Evolutionary conservation across 805 yeast species (phyloP).

Genomic region (Saccharomycopsis sp.): DNA sequence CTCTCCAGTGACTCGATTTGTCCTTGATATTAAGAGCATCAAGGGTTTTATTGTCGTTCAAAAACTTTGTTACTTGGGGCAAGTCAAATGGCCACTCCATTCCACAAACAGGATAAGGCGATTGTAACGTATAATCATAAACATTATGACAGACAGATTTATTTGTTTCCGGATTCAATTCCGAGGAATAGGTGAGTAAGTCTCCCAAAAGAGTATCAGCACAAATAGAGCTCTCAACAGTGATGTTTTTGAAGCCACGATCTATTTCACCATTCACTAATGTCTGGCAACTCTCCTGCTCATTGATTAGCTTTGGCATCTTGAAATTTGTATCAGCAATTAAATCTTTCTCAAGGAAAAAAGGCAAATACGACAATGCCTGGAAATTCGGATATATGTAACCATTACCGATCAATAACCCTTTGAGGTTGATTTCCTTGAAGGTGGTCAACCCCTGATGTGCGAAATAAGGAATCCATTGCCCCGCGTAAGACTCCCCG

Average conservation of each 20-base stretch:
- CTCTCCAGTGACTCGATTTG: conserved; percentile 42
- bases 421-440: conserved; percentile 37
- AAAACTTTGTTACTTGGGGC: conserved; percentile 41
- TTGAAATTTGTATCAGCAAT: conserved; percentile 27
- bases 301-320: background rate
- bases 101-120: conserved; percentile 65
- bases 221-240: background rate
- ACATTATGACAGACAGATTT: conserved; percentile 35
- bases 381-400: conserved; percentile 72
- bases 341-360: conserved; percentile 42
- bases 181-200: background rate
- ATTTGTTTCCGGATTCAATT: background rate
- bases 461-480: conserved; percentile 71
- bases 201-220: background rate
- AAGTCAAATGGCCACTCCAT: conserved; percentile 67
- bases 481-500: conserved; percentile 85
- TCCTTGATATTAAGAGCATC: conserved; percentile 42
- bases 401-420: conserved; percentile 66
- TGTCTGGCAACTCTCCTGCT: conserved; percentile 4
- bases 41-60: conserved; percentile 41
- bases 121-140: conserved; percentile 59
- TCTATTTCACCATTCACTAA: background rate
- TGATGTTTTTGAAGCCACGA: background rate
- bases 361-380: conserved; percentile 59
- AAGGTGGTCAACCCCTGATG: conserved; percentile 40